phyloP scores from a whole-genome alignment of 148 eudicot species.

The Amaranthus hypochondriacus region DNA sequence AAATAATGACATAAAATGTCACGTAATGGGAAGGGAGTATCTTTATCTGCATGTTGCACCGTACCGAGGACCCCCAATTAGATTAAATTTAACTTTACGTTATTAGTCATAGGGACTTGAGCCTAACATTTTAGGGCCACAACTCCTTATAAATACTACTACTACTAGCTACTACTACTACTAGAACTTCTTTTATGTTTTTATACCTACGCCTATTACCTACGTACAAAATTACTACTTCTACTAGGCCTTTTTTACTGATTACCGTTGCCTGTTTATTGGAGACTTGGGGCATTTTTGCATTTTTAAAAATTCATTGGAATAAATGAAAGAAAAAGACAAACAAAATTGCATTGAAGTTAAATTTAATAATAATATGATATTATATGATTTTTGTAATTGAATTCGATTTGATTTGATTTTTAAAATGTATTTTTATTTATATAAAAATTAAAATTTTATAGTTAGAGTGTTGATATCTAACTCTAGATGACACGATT shows the following conservation, averaged over 20 bases:
- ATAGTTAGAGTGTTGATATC: too few species aligned
- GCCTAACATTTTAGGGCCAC: slow-evolving; percentile 16
- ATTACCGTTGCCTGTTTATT: background rate
- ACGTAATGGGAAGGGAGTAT: slow-evolving; percentile 12
- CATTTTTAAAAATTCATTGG: background rate
- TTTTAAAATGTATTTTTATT: too few species aligned
- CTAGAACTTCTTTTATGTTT: too few species aligned
- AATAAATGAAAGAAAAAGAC: background rate
- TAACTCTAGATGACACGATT: too few species aligned
- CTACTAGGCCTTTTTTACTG: background rate
- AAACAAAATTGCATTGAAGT: too few species aligned
- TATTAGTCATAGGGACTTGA: slow-evolving; percentile 20
- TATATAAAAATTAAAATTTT: too few species aligned
- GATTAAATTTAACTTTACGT: background rate
- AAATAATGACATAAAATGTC: background rate
- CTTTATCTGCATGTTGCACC: slow-evolving; percentile 22
- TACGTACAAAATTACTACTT: background rate
- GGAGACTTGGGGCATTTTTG: too few species aligned
- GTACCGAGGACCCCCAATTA: slow-evolving; percentile 14
- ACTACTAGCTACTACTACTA: background rate
- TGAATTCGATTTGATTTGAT: too few species aligned
- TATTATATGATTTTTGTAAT: too few species aligned
- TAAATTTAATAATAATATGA: too few species aligned
- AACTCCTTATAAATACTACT: background rate
- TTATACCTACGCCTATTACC: too few species aligned